Conservation (phyloP, 352 stramenopile species). For the Globisporangium uncinulatum region DNA sequence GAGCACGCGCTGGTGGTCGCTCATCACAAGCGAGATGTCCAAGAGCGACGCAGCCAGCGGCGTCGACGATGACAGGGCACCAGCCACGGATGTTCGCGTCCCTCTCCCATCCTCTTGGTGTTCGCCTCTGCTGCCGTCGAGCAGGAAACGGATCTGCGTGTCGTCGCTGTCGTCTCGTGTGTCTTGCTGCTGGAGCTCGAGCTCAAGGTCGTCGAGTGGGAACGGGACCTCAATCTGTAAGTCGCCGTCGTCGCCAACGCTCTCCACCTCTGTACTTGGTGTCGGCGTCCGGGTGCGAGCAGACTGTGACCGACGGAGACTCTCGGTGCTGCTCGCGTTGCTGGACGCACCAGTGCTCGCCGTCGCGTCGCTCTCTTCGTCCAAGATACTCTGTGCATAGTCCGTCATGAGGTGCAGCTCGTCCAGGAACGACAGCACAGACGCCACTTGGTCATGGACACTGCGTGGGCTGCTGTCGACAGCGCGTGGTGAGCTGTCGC, state of each 20-base stretch:
- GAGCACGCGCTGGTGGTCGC: slow-evolving; percentile 59
- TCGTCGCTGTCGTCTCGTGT: neutral
- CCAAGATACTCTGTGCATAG: slow-evolving; percentile 55
- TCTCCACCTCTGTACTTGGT: slow-evolving; percentile 2
- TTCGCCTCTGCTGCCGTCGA: slow-evolving; percentile 5
- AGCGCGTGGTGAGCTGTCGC: neutral
- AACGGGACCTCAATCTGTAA: slow-evolving; percentile 2
- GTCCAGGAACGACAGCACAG: slow-evolving; percentile 47
- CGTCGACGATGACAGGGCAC: slow-evolving; percentile 10
- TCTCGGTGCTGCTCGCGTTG: slow-evolving; percentile 41
- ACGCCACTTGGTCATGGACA: slow-evolving; percentile 27
- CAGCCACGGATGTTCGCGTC: neutral
- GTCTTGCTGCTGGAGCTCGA: slow-evolving; percentile 9
- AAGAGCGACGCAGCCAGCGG: slow-evolving; percentile 52
- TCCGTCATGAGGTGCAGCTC: slow-evolving; percentile 50
- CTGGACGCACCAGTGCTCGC: slow-evolving; percentile 14
- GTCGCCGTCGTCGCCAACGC: neutral
- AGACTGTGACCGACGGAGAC: slow-evolving; percentile 21
- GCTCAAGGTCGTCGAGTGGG: slow-evolving; percentile 13
- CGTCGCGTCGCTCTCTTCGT: slow-evolving; percentile 31
- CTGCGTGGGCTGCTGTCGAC: too few relatives aligned
- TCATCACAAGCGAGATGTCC: slow-evolving; percentile 76
- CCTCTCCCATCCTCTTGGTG: neutral
- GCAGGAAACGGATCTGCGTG: neutral
- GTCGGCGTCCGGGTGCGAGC: slow-evolving; percentile 29